These are phyloP conservation scores for Wickerhamomyces tratensis DNA, from an alignment of 805 yeast genomes.

Conservation along the genomic window DNA sequence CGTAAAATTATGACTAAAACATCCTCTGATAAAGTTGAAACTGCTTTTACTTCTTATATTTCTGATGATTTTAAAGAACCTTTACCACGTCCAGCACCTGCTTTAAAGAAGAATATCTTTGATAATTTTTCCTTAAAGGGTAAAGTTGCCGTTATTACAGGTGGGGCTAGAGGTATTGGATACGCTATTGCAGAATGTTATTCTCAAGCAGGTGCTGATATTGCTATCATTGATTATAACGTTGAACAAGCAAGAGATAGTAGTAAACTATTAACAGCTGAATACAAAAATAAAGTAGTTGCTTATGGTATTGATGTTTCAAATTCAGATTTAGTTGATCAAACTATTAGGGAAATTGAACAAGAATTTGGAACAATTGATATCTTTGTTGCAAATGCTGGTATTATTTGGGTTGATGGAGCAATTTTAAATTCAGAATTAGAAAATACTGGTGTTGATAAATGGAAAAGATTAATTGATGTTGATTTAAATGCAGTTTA, in stretches of 20 bases:
- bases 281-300: slow-evolving; percentile 49
- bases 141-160: slow-evolving; percentile 78
- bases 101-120: slow-evolving; percentile 39
- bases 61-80: slow-evolving; percentile 19
- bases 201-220: slow-evolving; percentile 82
- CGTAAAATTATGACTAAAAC: too few species aligned
- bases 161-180: slow-evolving; percentile 80
- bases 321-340: slow-evolving; percentile 16
- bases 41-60: slow-evolving; percentile 8
- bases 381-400: slow-evolving; percentile 84
- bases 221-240: slow-evolving; percentile 34
- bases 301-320: slow-evolving; percentile 34
- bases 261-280: slow-evolving; percentile 43
- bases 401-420: slow-evolving; percentile 73
- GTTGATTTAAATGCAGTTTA: slow-evolving; percentile 75
- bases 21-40: too few species aligned
- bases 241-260: slow-evolving; percentile 38
- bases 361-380: slow-evolving; percentile 69
- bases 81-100: slow-evolving; percentile 46
- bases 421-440: slow-evolving; percentile 32
- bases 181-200: slow-evolving; percentile 72
- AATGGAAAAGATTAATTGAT: slow-evolving; percentile 66
- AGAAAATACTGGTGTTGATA: slow-evolving; percentile 26
- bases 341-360: slow-evolving; percentile 27
- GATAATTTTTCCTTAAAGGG: slow-evolving; percentile 75